Evolutionary conservation across 2,329 filamentous ascomycete species (phyloP).

Genomic region (Colletotrichum neosansevieriae): DNA sequence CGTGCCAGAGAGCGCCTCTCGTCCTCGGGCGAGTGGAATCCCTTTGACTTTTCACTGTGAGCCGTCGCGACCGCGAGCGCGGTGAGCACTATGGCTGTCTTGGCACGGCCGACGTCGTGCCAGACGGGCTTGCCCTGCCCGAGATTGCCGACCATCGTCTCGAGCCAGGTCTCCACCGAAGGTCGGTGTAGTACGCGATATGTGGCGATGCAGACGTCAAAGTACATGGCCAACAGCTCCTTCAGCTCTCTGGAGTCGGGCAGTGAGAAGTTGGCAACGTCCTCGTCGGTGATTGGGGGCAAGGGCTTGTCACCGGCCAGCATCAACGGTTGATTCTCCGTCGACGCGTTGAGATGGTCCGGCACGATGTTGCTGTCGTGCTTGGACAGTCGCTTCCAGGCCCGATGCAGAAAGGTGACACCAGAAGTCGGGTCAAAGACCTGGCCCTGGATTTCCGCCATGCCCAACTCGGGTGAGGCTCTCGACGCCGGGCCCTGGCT

Average conservation of each 20-base stretch:
- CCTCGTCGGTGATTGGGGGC: conserved; percentile 45
- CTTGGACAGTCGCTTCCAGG: conserved; percentile 63
- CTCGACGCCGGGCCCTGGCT: conserved; percentile 41
- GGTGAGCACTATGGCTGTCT: conserved; percentile 61
- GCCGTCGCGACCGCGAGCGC: conserved; percentile 61
- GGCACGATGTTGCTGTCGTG: conserved; percentile 50
- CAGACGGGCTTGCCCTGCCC: conserved; percentile 51
- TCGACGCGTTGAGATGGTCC: conserved; percentile 42
- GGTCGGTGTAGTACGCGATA: conserved; percentile 69
- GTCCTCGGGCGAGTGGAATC: conserved; percentile 42
- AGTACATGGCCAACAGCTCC: conserved; percentile 63
- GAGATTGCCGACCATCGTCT: conserved; percentile 53
- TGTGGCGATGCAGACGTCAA: conserved; percentile 71
- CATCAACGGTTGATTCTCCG: conserved; percentile 58
- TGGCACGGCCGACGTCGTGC: conserved; percentile 55
- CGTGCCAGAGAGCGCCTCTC: conserved; percentile 44
- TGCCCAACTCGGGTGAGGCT: conserved; percentile 47
- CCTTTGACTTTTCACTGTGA: conserved; percentile 55
- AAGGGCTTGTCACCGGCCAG: conserved; percentile 65
- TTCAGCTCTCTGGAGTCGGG: conserved; percentile 50
- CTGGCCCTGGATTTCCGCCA: conserved; percentile 60
- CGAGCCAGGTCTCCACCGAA: conserved; percentile 62
- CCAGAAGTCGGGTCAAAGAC: conserved; percentile 68
- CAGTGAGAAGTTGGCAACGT: conserved; percentile 51
- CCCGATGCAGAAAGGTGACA: conserved; percentile 66